These are phyloP conservation scores for Sambucus nigra DNA, from an alignment of 129 eudicot species.

Conservation along the genomic window DNA sequence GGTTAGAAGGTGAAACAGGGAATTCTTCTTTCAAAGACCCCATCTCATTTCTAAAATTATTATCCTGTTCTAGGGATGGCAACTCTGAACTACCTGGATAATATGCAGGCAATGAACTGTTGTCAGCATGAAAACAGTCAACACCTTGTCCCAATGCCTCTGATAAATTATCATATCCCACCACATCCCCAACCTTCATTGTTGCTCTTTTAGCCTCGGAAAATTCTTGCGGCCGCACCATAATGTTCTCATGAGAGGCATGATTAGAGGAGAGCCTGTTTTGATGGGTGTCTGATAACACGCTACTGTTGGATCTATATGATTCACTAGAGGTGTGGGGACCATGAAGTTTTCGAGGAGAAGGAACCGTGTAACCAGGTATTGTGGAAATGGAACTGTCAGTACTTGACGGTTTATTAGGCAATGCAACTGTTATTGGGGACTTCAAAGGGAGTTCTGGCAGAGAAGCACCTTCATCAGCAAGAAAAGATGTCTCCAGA, in stretches of 20 bases:
- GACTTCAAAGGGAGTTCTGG: conserved; percentile 43
- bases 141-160: conserved; percentile 7
- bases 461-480: conserved; percentile 63
- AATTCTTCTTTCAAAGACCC: conserved; percentile 30
- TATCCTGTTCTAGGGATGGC: conserved; percentile 7
- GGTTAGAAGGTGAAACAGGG: conserved; percentile 40
- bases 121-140: conserved; percentile 13
- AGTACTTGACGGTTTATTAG: conserved; percentile 38
- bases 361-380: conserved; percentile 22
- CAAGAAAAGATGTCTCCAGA: conserved; percentile 60
- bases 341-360: conserved; percentile 19
- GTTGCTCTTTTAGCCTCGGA: conserved; percentile 5
- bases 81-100: background rate
- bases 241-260: conserved; percentile 9
- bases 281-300: conserved; percentile 6
- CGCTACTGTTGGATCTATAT: conserved; percentile 5
- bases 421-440: conserved; percentile 47
- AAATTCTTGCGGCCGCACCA: background rate
- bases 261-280: conserved; percentile 11
- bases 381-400: conserved; percentile 43
- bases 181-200: conserved; percentile 1
- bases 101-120: conserved; percentile 9
- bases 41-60: conserved; percentile 7
- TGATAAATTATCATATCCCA: conserved; percentile 7
- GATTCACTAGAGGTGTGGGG: background rate